phyloP scores from a whole-genome alignment of 805 yeast species.

The Grigorovia yakushimaensis region DNA sequence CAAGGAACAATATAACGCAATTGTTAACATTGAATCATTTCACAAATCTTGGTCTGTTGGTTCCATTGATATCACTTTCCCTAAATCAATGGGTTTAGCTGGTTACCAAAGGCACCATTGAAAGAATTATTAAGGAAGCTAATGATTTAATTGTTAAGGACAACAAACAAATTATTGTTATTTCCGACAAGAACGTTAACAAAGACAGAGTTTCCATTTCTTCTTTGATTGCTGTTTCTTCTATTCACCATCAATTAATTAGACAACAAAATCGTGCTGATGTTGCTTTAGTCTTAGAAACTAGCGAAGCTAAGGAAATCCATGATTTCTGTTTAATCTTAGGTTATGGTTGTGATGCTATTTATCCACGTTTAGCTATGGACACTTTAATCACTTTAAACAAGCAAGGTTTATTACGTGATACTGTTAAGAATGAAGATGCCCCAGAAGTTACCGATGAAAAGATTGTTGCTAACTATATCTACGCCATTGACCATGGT shows the following conservation, averaged over 20 bases:
- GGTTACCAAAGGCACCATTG: slow-evolving; percentile 82
- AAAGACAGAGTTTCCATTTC: slow-evolving; percentile 68
- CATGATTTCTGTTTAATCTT: slow-evolving; percentile 91
- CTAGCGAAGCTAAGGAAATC: slow-evolving; percentile 96
- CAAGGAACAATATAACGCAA: slow-evolving; percentile 62
- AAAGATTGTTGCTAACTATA: slow-evolving; percentile 48
- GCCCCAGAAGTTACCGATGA: slow-evolving; percentile 39
- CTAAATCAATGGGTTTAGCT: slow-evolving; percentile 67
- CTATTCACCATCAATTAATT: slow-evolving; percentile 93
- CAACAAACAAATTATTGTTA: slow-evolving; percentile 55
- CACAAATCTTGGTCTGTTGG: slow-evolving; percentile 83
- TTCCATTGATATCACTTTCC: slow-evolving; percentile 81
- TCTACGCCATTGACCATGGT: slow-evolving; percentile 80
- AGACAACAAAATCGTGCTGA: slow-evolving; percentile 93
- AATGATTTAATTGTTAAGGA: slow-evolving; percentile 71
- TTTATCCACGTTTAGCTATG: slow-evolving; percentile 87
- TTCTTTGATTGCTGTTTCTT: slow-evolving; percentile 87
- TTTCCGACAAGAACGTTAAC: slow-evolving; percentile 60
- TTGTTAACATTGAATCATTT: slow-evolving; percentile 59
- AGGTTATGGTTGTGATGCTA: slow-evolving; percentile 96
- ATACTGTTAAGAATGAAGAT: slow-evolving; percentile 35
- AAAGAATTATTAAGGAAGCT: slow-evolving; percentile 80
- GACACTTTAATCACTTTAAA: slow-evolving; percentile 83
- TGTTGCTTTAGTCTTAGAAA: slow-evolving; percentile 83
- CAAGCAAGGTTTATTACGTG: slow-evolving; percentile 59